Conservation (phyloP, 805 yeast genomes). For the Metschnikowia santaceciliae region DNA sequence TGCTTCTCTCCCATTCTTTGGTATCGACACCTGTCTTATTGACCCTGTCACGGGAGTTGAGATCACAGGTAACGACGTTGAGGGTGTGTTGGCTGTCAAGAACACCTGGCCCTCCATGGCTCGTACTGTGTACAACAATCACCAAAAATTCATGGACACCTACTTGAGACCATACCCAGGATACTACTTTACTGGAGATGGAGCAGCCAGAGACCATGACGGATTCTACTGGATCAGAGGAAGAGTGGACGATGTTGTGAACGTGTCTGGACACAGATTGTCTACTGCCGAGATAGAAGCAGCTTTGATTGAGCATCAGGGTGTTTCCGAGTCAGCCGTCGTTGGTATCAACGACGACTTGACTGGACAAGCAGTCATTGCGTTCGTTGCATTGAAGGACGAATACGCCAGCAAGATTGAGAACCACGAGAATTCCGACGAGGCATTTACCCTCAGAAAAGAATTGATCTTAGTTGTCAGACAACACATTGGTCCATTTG, state of each 20-base stretch:
- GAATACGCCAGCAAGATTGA: constrained; percentile 27
- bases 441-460: constrained; percentile 52
- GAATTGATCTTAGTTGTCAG: constrained; percentile 67
- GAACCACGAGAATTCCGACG: constrained; percentile 37
- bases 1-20: constrained; percentile 81
- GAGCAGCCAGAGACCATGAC: constrained; percentile 81
- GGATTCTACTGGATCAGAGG: constrained; percentile 86
- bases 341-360: constrained; percentile 80
- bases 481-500: constrained; percentile 80
- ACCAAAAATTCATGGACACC: constrained; percentile 73
- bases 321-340: constrained; percentile 76
- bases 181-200: constrained; percentile 83
- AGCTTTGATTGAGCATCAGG: constrained; percentile 66
- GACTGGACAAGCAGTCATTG: constrained; percentile 85
- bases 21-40: constrained; percentile 67
- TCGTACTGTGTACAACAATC: constrained; percentile 76
- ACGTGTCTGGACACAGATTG: constrained; percentile 80
- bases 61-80: constrained; percentile 63
- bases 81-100: constrained; percentile 74
- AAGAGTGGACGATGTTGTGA: constrained; percentile 85
- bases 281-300: constrained; percentile 91
- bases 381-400: constrained; percentile 71
- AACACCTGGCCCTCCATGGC: constrained; percentile 85
- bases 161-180: constrained; percentile 80
- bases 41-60: constrained; percentile 76